Evolutionary conservation across 805 yeast genomes (phyloP).

Genomic region (Wickerhamomyces chambardii): DNA sequence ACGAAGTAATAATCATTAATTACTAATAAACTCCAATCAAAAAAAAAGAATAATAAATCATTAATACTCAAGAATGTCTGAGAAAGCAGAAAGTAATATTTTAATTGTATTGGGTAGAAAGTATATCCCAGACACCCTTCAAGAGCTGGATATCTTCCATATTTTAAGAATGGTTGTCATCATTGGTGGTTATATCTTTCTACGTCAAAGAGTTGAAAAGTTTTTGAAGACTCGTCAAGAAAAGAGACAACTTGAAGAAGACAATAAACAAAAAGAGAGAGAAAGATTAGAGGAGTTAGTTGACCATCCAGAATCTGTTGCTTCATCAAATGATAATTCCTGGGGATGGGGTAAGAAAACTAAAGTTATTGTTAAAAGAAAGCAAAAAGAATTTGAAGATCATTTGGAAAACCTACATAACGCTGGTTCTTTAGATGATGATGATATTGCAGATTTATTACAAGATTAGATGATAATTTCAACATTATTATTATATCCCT

Average conservation of each 20-base stretch:
- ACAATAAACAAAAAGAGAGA: conserved; percentile 31
- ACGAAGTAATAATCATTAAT: too few relatives aligned
- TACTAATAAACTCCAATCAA: too few relatives aligned
- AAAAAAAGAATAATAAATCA: too few relatives aligned
- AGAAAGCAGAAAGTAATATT: background rate
- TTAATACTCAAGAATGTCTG: too few relatives aligned
- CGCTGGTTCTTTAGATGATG: conserved; percentile 37
- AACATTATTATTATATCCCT: too few relatives aligned
- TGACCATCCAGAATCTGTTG: conserved; percentile 27
- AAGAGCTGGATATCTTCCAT: conserved; percentile 34
- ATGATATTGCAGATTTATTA: conserved; percentile 62
- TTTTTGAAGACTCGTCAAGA: conserved; percentile 51
- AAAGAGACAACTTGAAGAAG: conserved; percentile 40
- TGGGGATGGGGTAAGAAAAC: conserved; percentile 63
- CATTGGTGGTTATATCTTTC: conserved; percentile 53
- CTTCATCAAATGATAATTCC: conserved; percentile 29
- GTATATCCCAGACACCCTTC: conserved; percentile 16
- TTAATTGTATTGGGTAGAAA: background rate
- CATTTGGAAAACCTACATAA: conserved; percentile 33
- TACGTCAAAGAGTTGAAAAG: conserved; percentile 46
- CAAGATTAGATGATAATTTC: too few relatives aligned
- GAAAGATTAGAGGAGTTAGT: conserved; percentile 20
- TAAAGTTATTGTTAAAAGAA: conserved; percentile 46
- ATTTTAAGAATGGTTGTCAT: conserved; percentile 38
- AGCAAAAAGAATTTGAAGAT: conserved; percentile 45